phyloP scores from a whole-genome alignment of 768 basidiomycete species.

The Naganishia vaughanmartiniae region DNA sequence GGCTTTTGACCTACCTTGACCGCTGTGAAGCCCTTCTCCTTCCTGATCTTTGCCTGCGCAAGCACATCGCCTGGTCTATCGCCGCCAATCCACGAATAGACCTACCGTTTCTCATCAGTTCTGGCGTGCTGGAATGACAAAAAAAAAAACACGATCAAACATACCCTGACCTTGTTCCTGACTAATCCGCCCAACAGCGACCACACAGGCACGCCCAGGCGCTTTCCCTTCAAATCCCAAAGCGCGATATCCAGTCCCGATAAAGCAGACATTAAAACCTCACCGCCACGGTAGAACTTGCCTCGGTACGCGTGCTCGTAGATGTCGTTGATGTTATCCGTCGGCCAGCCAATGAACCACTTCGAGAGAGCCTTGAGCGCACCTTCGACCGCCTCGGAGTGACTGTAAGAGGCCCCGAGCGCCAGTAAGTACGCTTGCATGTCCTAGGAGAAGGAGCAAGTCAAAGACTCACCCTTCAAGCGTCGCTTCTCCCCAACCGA shows the following conservation, averaged over 20 bases:
- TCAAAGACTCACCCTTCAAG: slow-evolving; percentile 57
- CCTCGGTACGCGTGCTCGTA: slow-evolving; percentile 62
- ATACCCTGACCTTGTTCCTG: slow-evolving; percentile 56
- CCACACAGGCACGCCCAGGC: slow-evolving; percentile 64
- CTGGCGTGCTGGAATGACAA: not conserved
- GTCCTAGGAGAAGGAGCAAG: not conserved
- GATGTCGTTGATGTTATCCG: slow-evolving; percentile 35
- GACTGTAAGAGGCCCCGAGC: slow-evolving; percentile 35
- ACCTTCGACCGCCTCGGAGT: slow-evolving; percentile 70
- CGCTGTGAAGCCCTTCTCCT: slow-evolving; percentile 48
- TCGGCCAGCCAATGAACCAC: slow-evolving; percentile 57
- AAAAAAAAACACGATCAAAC: slow-evolving; percentile 36
- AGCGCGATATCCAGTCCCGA: slow-evolving; percentile 43
- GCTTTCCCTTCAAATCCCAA: slow-evolving; percentile 58
- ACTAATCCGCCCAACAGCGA: slow-evolving; percentile 70
- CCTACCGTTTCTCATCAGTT: slow-evolving; percentile 12
- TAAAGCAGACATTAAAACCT: slow-evolving; percentile 63
- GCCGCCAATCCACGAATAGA: slow-evolving; percentile 53
- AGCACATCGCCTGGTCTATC: slow-evolving; percentile 48
- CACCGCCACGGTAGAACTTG: slow-evolving; percentile 72
- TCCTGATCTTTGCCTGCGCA: slow-evolving; percentile 48
- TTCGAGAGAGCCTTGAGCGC: slow-evolving; percentile 61
- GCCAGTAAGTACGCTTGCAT: not conserved
- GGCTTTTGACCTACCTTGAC: slow-evolving; percentile 44
- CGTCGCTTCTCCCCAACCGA: slow-evolving; percentile 71